Evolutionary conservation across 441 rosid genomes (phyloP), one percentile per base, ranked within the genome.

Genomic region (Raphanus hybrid): DNA sequence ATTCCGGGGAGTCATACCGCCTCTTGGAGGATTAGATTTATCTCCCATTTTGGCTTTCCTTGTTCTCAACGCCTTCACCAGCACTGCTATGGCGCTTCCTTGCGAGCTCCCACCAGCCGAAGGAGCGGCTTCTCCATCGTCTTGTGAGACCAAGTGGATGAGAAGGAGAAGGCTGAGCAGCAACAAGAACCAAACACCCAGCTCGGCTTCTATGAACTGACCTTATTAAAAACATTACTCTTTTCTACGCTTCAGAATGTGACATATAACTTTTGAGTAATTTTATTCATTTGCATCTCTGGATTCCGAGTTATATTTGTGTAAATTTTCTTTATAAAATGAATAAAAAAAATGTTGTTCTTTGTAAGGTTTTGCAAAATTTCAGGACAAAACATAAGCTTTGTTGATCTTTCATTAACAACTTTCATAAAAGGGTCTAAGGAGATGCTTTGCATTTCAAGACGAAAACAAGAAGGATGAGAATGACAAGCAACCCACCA

Each of bases 1-100:
- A 82, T 94, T 94, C 85, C 96, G 96, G 4, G 97, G 97, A 77
- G 73, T 94, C 82, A 92, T 92, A 82, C 96, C 99, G 8, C 99
- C 99, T 41, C 82, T 92, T 4, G 97, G 97, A 77, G 96, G 97
- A 74, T 76, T 94, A 83, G 97, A 94, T 82, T 88, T 94, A 50
- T 91, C 97, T 77, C 99, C 97, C 0, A 89, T 94, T 64, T 87
- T 92, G 34, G 97, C 97, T 1, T 92, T 94, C 85, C 82, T 94
- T 72, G 96, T 87, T 74, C 86, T 89, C 18, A 89, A 94, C 52
- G 97, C 91, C 41, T 84, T 94, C 57, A 91, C 94, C 52, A 94
- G 97, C 82, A 78, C 94, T 0, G 97, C 97, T 8, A 75, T 90
- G 18, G 97, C 97, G 3, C 95, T 91, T 75, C 97, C 97, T 59